These are phyloP conservation scores for Plasmodium inui DNA, from an alignment of 169 alveolate species.

Conservation along the genomic window DNA sequence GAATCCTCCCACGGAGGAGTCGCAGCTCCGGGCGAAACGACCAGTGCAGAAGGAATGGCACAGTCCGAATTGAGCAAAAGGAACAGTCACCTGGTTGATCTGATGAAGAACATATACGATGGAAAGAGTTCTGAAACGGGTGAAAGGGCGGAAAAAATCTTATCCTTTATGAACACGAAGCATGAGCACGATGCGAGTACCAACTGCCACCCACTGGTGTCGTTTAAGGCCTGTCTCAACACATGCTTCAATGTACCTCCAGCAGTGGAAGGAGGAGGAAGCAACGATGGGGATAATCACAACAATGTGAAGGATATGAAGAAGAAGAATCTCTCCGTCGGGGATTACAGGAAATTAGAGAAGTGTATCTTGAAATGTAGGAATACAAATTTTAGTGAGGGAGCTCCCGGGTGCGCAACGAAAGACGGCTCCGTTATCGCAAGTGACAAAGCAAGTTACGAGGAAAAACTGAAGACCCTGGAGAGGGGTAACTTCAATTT, in stretches of 20 bases:
- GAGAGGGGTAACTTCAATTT: neutral
- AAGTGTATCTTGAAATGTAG: slow-evolving; percentile 36
- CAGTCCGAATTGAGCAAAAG: neutral
- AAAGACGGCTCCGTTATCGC: neutral
- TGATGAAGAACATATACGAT: slow-evolving; percentile 6
- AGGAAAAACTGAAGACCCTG: neutral
- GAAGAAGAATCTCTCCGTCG: neutral
- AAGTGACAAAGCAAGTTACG: neutral
- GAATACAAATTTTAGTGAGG: neutral
- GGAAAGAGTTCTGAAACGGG: neutral
- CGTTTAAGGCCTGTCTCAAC: slow-evolving; percentile 14
- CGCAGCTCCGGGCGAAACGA: neutral
- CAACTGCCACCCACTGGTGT: slow-evolving; percentile 11
- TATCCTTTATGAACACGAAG: slow-evolving; percentile 1
- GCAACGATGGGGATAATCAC: neutral
- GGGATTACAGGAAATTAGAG: slow-evolving; percentile 21
- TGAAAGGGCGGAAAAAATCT: neutral
- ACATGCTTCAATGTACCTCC: slow-evolving; percentile 5
- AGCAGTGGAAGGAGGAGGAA: neutral
- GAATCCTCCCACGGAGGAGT: neutral
- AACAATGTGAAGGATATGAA: neutral
- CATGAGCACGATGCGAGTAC: neutral
- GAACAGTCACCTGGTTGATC: neutral
- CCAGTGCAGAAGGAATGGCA: neutral
- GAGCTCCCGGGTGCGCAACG: neutral